Conservation (phyloP, 2,329 filamentous ascomycete species). For the Stylonectria norvegica region DNA sequence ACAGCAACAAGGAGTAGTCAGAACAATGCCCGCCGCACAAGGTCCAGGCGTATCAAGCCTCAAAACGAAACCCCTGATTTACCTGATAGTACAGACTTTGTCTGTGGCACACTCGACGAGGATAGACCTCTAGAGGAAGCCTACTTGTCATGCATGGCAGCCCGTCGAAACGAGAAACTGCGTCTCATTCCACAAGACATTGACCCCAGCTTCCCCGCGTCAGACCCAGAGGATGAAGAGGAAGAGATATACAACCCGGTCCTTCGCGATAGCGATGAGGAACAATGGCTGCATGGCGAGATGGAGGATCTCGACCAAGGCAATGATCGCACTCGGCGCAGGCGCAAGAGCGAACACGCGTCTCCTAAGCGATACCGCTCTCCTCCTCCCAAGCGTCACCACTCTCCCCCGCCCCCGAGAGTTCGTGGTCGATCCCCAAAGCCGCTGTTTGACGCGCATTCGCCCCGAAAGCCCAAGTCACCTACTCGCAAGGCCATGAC, state of each 20-base stretch:
- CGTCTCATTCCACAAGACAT: conserved; percentile 90
- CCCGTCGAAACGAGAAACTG: conserved; percentile 77
- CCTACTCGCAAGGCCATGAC: conserved; percentile 56
- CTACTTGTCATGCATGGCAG: conserved; percentile 80
- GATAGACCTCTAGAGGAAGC: conserved; percentile 92
- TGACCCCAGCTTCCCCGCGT: conserved; percentile 94
- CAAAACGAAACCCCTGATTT: conserved; percentile 67
- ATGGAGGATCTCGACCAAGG: conserved; percentile 65
- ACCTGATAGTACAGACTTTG: conserved; percentile 96
- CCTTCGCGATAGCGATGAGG: conserved; percentile 63
- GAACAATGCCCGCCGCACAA: conserved; percentile 29
- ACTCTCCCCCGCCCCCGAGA: conserved; percentile 38
- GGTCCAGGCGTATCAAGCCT: conserved; percentile 27
- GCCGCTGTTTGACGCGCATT: conserved; percentile 62
- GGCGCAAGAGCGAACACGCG: conserved; percentile 48
- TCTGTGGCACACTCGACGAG: conserved; percentile 96
- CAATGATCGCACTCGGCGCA: conserved; percentile 46
- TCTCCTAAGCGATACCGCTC: conserved; percentile 46
- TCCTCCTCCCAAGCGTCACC: conserved; percentile 30
- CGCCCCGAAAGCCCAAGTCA: conserved; percentile 67
- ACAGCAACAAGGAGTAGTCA: conserved; percentile 46
- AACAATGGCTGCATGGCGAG: conserved; percentile 67
- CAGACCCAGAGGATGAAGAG: conserved; percentile 83
- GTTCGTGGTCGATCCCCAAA: conserved; percentile 47
- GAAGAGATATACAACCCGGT: conserved; percentile 59